Evolutionary conservation across 768 basidiomycete species (phyloP), one percentile per base, ranked within the genome.

Genomic region (Xerocomus brunneocitrinus): DNA sequence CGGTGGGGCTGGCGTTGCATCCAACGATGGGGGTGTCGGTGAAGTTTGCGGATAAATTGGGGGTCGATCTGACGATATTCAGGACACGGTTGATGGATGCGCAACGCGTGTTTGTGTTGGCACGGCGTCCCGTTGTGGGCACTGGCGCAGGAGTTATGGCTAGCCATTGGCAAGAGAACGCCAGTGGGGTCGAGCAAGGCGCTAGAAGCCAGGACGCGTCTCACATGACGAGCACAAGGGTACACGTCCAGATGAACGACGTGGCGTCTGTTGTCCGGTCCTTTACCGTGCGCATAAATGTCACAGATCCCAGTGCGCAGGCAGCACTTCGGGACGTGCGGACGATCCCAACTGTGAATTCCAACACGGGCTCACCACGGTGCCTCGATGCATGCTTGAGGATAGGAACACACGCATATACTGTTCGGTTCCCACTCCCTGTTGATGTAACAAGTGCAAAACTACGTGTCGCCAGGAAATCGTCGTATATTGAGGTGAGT

Each of bases 401-500:
- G 32, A 55, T 67, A 27, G 63, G 50, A 7, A 47, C 49, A 0
- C 57, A 65, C 43, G 24, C 45, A 1, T 58, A 65, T 38, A 13
- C 56, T 25, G 51, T 81, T 9, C 48, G 45, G 1, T 80, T 72
- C 47, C 80, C 79, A 0, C 76, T 79, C 38, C 77, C 77, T 2
- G 64, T 83, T 5, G 60, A 74, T 24, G 70, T 72, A 2, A 58
- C 52, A 13, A 61, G 64, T 8, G 54, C 62, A 2, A 80, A 72
- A 55, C 55, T 76, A 12, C 73, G 79, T 1, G 54, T 82, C 19
- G 81, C 81, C 8, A 71, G 82, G 30, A 78, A 74, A 52, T 82
- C 81, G 0, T 71, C 66, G 3, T 84, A 80, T 48, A 65, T 84
- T 0, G 71, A 70, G 61, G 71, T 66, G 34, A 25, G 60, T 54